Conservation (phyloP, 1,139 yeast species). For the Nakaseomyces sp. region DNA sequence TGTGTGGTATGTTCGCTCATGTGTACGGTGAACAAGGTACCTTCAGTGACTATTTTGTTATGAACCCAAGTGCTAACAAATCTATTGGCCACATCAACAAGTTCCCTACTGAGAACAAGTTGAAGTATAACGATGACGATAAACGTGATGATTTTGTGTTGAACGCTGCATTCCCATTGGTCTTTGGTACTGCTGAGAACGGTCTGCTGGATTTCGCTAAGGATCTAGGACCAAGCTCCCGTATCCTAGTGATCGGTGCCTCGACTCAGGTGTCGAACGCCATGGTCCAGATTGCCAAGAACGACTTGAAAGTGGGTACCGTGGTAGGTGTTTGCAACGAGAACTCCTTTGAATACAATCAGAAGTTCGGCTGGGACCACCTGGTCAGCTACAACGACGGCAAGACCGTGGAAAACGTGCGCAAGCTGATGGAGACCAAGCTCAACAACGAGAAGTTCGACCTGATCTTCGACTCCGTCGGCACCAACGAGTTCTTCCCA, state of each 20-base stretch:
- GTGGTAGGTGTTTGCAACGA: constrained; percentile 40
- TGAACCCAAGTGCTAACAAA: constrained; percentile 20
- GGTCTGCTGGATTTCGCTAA: constrained; percentile 17
- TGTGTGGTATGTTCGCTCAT: constrained; percentile 19
- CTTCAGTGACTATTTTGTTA: constrained; percentile 21
- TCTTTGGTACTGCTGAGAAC: constrained; percentile 26
- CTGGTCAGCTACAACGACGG: constrained; percentile 43
- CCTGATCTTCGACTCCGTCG: constrained; percentile 41
- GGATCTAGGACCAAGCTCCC: constrained; percentile 18
- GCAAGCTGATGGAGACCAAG: constrained; percentile 30
- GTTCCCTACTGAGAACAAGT: constrained; percentile 4
- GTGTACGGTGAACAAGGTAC: constrained; percentile 21
- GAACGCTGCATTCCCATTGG: constrained; percentile 26
- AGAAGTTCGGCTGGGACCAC: constrained; percentile 44
- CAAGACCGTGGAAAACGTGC: constrained; percentile 29
- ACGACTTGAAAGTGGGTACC: constrained; percentile 22
- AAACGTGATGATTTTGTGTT: constrained; percentile 17
- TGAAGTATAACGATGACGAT: constrained; percentile 5
- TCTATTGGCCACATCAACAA: constrained; percentile 15
- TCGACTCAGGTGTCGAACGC: constrained; percentile 28
- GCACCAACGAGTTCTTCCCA: constrained; percentile 35
- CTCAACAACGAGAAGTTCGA: constrained; percentile 37
- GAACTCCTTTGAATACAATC: constrained; percentile 36
- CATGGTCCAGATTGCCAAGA: constrained; percentile 27
- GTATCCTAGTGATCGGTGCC: constrained; percentile 28